Base-by-base conservation (phyloP, 2,329 filamentous ascomycete species). In the Microsporum ferrugineum region DNA sequence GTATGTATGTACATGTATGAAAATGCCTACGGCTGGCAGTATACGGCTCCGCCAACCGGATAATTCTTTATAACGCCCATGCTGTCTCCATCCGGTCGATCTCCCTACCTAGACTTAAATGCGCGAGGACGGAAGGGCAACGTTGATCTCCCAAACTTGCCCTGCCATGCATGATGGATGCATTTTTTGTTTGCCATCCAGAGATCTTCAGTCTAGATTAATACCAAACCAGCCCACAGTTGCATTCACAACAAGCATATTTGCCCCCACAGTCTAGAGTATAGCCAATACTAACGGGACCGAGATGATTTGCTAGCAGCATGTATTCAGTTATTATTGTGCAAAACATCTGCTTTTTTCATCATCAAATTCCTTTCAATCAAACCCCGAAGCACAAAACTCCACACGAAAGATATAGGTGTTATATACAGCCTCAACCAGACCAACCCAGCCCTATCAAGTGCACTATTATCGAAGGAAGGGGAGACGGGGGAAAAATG, bases 351-450 rank as follows among this genome's bases (percentile, higher is more conserved):
- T 33, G 2, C 17, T 38, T 57, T 57, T 33, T 38, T 6, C 33
- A 12, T 39, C 6, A 31, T 39, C 6, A n/a, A 57, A 27, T 38
- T 57, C 55, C 34, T 57, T 57, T 17, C 55, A 57, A 14, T 3
- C 55, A 57, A 33, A 43, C 12, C 55, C 55, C 55, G 31, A 57
- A 57, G 38, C 38, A 41, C 38, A n/a, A 41, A 41, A 57, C 34
- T 38, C 49, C 49, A 53, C 23, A 53, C 49, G 27, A 31, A 53
- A 34, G 49, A 34, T 53, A 53, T 27, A 53, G 49, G 33, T n/a
- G 49, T 53, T 53, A 53, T 53, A 53, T 53, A 53, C 49, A 53
- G 27, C 49, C 55, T 38, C 23, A 10, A 57, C 34, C 38, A 39
- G 38, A 39, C 34, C 38, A 39, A 33, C 55, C 55, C 33, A 39